A percentile compares a stretch with the other conserved stretches of the same genome.
Conservation (phyloP, 192 early-diverging fungal species). For the Coemansia biformis region DNA sequence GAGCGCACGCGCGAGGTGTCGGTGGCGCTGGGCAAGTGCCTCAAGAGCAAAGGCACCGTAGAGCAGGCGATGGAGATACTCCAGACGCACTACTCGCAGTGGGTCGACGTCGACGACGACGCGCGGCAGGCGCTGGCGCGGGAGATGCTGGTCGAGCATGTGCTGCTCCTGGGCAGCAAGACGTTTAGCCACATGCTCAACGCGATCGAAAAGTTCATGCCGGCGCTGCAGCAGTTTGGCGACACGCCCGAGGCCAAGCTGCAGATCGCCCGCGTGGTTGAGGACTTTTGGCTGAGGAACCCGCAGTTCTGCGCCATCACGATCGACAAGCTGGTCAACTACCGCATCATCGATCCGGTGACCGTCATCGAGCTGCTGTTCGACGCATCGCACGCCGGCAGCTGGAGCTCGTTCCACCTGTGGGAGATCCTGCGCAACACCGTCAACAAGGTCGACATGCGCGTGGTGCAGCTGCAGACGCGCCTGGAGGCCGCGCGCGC, state of each 20-base stretch:
- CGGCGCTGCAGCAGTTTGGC: constrained; percentile 37
- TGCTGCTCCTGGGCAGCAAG: constrained; percentile 85
- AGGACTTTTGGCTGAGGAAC: constrained; percentile 83
- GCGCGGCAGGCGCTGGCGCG: constrained; percentile 49
- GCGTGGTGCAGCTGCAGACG: constrained; percentile 54
- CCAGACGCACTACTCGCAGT: constrained; percentile 41
- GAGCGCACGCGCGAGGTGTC: constrained; percentile 60
- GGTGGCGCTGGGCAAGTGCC: constrained; percentile 42
- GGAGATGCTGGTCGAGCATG: constrained; percentile 73
- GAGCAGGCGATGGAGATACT: constrained; percentile 47
- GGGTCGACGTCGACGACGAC: constrained; percentile 37
- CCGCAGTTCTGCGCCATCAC: constrained; percentile 88
- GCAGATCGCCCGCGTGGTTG: constrained; percentile 61
- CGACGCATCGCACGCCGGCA: constrained; percentile 35
- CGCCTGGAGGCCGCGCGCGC: constrained; percentile 20
- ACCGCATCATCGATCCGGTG: constrained; percentile 83
- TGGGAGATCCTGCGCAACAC: constrained; percentile 89
- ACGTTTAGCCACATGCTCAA: constrained; percentile 91
- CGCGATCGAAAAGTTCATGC: constrained; percentile 76
- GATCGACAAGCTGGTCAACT: constrained; percentile 92
- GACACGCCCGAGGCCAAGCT: constrained; percentile 58
- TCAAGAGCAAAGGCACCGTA: constrained; percentile 43
- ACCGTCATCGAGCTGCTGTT: constrained; percentile 79
- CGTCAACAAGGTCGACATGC: constrained; percentile 76
- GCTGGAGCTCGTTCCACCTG: constrained; percentile 54